These are phyloP conservation scores for Colletotrichum ledebouriae DNA, from an alignment of 2,329 filamentous ascomycete genomes.

Conservation along the genomic window DNA sequence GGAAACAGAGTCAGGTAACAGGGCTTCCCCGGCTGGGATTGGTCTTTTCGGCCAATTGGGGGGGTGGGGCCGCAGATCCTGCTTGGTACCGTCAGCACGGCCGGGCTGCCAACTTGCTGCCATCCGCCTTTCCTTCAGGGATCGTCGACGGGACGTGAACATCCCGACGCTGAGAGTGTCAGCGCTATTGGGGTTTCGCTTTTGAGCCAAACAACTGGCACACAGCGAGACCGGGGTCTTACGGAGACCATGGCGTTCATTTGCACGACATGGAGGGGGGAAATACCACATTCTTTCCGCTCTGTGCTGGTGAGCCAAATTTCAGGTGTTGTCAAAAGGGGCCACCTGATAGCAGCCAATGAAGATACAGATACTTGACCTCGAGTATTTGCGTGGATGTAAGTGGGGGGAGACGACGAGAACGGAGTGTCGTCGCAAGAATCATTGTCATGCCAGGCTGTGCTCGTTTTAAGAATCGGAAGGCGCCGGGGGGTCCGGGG, in stretches of 20 bases:
- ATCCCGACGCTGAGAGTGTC: conserved; percentile 21
- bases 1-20: background rate
- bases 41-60: background rate
- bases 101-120: conserved; percentile 31
- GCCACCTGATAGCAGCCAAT: background rate
- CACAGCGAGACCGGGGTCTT: conserved; percentile 2
- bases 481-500: too few species aligned
- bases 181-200: too few species aligned
- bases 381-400: background rate
- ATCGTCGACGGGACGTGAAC: conserved; percentile 33
- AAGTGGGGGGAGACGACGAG: too few species aligned
- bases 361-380: too few species aligned
- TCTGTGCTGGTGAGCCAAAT: background rate
- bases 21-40: conserved; percentile 17
- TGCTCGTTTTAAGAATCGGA: conserved; percentile 28
- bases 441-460: conserved; percentile 13
- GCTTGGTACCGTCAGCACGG: conserved; percentile 34
- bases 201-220: too few species aligned
- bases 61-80: conserved; percentile 24
- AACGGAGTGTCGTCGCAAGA: background rate
- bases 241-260: conserved; percentile 15
- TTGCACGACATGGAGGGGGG: conserved; percentile 7
- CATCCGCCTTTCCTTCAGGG: conserved; percentile 26
- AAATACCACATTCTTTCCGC: background rate
- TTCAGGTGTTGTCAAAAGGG: background rate